Conservation (phyloP, 495 filamentous ascomycete genomes). For the Xeromyces bisporus region DNA sequence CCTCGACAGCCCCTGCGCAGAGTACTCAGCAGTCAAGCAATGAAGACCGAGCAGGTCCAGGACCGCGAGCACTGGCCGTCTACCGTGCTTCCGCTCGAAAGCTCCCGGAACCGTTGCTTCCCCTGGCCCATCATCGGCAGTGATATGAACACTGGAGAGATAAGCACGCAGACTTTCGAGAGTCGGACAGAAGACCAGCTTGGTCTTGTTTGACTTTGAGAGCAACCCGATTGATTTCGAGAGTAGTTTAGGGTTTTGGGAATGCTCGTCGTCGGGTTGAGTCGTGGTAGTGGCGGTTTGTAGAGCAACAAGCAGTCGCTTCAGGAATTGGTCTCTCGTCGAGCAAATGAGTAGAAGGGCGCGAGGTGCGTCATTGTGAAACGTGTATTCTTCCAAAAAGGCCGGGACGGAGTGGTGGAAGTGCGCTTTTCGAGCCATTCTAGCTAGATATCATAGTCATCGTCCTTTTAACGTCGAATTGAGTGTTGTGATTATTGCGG, state of each 20-base stretch:
- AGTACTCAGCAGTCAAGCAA: constrained; percentile 59
- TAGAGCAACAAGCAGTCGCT: constrained; percentile 21
- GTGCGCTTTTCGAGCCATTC: constrained; percentile 11
- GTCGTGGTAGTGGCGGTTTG: constrained; percentile 1
- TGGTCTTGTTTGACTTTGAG: constrained; percentile 46
- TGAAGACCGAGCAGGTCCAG: constrained; percentile 54
- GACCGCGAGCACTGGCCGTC: constrained; percentile 35
- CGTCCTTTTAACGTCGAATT: too few relatives aligned
- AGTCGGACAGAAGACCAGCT: constrained; percentile 53
- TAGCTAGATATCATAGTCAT: too few relatives aligned
- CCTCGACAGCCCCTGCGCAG: constrained; percentile 61
- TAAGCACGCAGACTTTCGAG: constrained; percentile 64
- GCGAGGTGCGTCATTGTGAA: constrained; percentile 34
- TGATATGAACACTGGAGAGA: constrained; percentile 35
- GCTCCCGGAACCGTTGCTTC: background rate
- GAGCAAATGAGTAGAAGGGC: constrained; percentile 58
- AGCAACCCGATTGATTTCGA: constrained; percentile 52
- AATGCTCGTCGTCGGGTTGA: background rate
- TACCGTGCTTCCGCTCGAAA: constrained; percentile 1
- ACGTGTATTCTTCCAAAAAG: constrained; percentile 41
- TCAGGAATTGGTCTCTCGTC: constrained; percentile 44
- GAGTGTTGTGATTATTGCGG: too few relatives aligned
- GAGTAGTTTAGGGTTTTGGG: constrained; percentile 24
- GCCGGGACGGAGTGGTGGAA: constrained; percentile 23
- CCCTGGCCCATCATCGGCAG: background rate